These are phyloP conservation scores for Sordaria brevicollis DNA, from an alignment of 495 filamentous ascomycete genomes.

Conservation along the genomic window DNA sequence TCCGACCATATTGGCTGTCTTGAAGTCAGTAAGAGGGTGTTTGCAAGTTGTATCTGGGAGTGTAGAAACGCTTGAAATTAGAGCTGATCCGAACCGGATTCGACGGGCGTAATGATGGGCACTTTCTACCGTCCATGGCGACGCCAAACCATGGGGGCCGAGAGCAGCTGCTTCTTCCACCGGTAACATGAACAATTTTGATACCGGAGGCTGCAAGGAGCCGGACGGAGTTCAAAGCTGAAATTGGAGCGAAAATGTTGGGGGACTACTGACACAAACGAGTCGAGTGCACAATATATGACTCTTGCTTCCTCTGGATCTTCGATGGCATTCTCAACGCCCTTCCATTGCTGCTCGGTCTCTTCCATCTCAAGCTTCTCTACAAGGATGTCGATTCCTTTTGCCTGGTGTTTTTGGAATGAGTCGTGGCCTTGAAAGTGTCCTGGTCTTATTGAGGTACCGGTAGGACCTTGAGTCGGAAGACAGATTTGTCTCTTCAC, in stretches of 20 bases:
- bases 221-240: background rate
- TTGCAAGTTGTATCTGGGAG: background rate
- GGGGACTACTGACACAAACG: conserved; percentile 59
- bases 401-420: background rate
- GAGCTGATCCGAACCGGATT: background rate
- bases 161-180: background rate
- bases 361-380: conserved; percentile 12
- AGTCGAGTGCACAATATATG: conserved; percentile 68
- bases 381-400: background rate
- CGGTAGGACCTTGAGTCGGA: background rate
- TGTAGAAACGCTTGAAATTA: background rate
- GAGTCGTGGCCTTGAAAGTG: background rate
- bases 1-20: conserved; percentile 70
- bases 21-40: background rate
- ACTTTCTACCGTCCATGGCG: too few relatives aligned
- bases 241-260: background rate
- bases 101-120: background rate
- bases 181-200: background rate
- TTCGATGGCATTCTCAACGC: conserved; percentile 49
- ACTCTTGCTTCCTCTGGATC: conserved; percentile 70
- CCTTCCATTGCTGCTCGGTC: conserved; percentile 37
- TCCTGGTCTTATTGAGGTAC: background rate
- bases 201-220: background rate
- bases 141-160: background rate
- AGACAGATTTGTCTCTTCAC: background rate